Evolutionary conservation across 2,329 filamentous ascomycete genomes (phyloP), one percentile per base, ranked within the genome.

Genomic region (Paramyrothecium roridum): DNA sequence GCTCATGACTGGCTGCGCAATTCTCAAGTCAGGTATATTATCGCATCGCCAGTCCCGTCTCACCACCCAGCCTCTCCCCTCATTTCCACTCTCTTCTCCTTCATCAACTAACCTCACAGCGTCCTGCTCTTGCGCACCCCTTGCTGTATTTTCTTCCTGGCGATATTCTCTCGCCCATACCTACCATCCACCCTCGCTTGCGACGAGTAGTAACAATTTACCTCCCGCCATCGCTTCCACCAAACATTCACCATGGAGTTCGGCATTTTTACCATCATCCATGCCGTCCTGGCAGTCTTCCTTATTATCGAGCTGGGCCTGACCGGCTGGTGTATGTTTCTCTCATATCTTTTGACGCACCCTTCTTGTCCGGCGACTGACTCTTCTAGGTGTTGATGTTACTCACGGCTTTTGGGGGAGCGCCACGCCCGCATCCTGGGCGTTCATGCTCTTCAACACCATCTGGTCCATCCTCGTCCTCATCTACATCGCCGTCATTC

Each of bases 391-490:
- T 37, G 64, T 66, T 40, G 76, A 77, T 67, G 63, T 69, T 52
- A 76, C 75, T 37, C 21, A 26, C n/a, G 19, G 20, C 23, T 65
- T 57, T 57, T 65, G 63, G 54, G 59, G 53, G 53, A 23, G 30
- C 55, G 56, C 61, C 53, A 73, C 77, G 2, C 86, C 88, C 8
- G 77, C 81, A 12, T 75, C 80, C 37, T 76, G 89, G 69, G 86
- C 87, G 73, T 96, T 95, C 76, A 81, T 93, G 73, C 79, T 96
- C 73, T 96, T 96, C 81, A 81, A 80, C 68, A 78, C 85, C 45
- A 77, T 92, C 62, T 96, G 90, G 89, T 89, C 90, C 2, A 70
- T 91, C 50, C 79, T 95, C 59, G 75, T 87, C 4, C 79, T 93
- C 34, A 70, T 82, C 54, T 93, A 92, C 71, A 80, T 96, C 57